Evolutionary conservation across 106 monocot species (phyloP).

Genomic region (Platanthera guangdongensis): DNA sequence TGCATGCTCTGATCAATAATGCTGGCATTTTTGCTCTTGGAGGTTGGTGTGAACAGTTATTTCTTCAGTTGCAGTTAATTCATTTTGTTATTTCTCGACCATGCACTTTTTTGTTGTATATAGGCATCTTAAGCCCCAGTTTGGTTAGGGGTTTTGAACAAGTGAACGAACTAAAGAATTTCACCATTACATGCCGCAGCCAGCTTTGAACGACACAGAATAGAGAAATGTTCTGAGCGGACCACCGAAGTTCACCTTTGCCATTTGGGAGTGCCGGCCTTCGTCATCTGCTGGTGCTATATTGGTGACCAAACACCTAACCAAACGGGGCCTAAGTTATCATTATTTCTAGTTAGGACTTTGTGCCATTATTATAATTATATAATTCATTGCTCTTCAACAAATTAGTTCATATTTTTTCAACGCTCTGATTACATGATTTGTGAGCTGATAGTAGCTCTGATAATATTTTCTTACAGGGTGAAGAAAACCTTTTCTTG

Average conservation of each 20-base stretch:
- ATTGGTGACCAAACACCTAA: no score
- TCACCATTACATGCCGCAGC: no score
- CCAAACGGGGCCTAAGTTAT: no score
- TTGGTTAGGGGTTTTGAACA: no score
- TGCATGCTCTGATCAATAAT: slow-evolving; percentile 89
- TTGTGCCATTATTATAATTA: background rate
- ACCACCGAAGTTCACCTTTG: no score
- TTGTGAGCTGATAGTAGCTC: background rate
- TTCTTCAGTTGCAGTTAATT: background rate
- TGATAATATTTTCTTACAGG: background rate
- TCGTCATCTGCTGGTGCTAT: no score
- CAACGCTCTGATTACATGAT: background rate
- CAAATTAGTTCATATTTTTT: background rate
- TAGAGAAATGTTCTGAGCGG: background rate
- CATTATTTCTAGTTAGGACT: background rate
- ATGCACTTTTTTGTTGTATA: background rate
- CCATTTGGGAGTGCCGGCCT: no score
- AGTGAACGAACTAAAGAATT: no score
- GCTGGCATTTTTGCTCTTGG: slow-evolving; percentile 91
- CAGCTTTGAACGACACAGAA: no score
- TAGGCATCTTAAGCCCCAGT: background rate
- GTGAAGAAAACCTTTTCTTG: background rate
- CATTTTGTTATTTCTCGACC: background rate
- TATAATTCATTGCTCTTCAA: background rate
- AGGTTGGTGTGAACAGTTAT: slow-evolving; percentile 41